These are phyloP conservation scores for Lumnitzera littorea DNA, from an alignment of 345 rosid species.

Conservation along the genomic window DNA sequence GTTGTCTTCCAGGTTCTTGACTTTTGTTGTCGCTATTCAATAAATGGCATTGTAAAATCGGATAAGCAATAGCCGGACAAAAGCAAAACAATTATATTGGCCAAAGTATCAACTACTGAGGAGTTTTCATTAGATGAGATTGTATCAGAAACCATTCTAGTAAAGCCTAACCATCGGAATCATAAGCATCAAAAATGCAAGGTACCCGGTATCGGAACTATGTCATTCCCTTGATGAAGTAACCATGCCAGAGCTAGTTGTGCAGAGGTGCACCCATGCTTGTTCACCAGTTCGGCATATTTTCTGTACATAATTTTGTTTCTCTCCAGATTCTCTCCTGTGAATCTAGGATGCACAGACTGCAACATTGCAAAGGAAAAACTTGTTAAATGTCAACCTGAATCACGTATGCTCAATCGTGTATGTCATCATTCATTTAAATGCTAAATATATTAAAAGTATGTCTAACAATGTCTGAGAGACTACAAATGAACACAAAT, in stretches of 20 bases:
- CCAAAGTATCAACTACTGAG: neutral
- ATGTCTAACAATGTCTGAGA: too few relatives aligned
- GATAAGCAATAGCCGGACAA: neutral
- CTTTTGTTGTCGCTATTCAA: conserved; percentile 38
- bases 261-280: conserved; percentile 29
- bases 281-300: conserved; percentile 24
- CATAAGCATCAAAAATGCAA: neutral
- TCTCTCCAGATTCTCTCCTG: conserved; percentile 33
- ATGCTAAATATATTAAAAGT: too few relatives aligned
- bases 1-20: conserved; percentile 33
- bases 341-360: conserved; percentile 31
- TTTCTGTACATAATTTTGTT: conserved; percentile 31
- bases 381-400: neutral
- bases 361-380: neutral
- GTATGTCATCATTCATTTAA: too few relatives aligned
- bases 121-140: neutral
- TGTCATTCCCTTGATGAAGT: conserved; percentile 40
- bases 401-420: too few relatives aligned
- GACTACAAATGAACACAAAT: too few relatives aligned
- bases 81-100: too few relatives aligned
- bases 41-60: neutral
- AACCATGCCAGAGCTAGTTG: conserved; percentile 47
- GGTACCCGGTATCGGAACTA: conserved; percentile 41
- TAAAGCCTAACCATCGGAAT: neutral
- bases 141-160: neutral